A percentile compares a stretch with the other conserved stretches of the same genome.
These are phyloP conservation scores for Nitzschia putrida DNA, from an alignment of 108 stramenopile genomes.

Conservation along the genomic window DNA sequence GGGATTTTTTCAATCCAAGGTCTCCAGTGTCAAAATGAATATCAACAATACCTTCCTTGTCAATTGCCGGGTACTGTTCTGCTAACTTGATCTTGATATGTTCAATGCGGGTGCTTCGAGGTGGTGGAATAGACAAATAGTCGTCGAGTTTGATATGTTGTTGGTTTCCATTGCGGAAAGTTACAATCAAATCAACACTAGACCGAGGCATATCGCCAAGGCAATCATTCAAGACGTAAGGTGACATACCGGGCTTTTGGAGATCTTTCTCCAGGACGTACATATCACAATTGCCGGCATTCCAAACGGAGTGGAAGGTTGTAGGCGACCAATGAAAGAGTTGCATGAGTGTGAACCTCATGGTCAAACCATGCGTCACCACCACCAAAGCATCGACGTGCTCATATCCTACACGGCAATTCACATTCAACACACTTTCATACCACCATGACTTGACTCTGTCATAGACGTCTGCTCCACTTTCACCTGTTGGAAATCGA, in stretches of 20 bases:
- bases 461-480: slow-evolving; percentile 53
- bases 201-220: slow-evolving; percentile 36
- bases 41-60: slow-evolving; percentile 9
- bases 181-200: slow-evolving; percentile 32
- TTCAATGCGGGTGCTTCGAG: slow-evolving; percentile 27
- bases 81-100: slow-evolving; percentile 26
- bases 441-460: slow-evolving; percentile 55
- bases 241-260: slow-evolving; percentile 33
- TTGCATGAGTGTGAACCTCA: slow-evolving; percentile 47
- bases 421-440: slow-evolving; percentile 51
- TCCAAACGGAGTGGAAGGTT: slow-evolving; percentile 52
- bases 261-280: slow-evolving; percentile 41
- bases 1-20: too few relatives aligned
- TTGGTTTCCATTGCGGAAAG: slow-evolving; percentile 1
- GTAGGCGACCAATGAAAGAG: slow-evolving; percentile 33
- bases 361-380: slow-evolving; percentile 56
- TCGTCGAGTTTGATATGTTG: slow-evolving; percentile 32
- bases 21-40: too few relatives aligned
- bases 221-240: slow-evolving; percentile 35
- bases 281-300: slow-evolving; percentile 43
- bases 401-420: slow-evolving; percentile 34
- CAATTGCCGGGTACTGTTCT: slow-evolving; percentile 40
- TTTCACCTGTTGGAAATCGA: slow-evolving; percentile 57
- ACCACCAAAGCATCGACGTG: slow-evolving; percentile 42
- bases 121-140: slow-evolving; percentile 43